phyloP scores from a whole-genome alignment of 2,329 filamentous ascomycete genomes.

The Colletotrichum sansevieriae region DNA sequence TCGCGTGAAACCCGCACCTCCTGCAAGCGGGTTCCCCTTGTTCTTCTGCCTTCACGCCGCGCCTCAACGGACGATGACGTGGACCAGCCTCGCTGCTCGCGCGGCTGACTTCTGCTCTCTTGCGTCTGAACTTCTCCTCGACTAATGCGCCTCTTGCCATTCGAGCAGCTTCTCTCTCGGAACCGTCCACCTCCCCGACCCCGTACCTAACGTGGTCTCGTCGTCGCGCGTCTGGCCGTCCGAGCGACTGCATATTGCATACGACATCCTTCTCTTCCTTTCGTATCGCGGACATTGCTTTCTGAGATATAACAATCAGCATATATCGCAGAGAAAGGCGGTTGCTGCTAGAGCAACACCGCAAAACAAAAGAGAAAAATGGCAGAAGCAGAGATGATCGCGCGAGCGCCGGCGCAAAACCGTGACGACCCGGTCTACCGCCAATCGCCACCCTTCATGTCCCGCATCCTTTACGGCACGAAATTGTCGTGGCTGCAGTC shows the following conservation, averaged over 20 bases:
- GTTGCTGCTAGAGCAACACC: neutral
- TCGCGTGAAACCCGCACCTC: conserved; percentile 51
- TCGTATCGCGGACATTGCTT: too few relatives aligned
- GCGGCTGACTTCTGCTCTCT: conserved; percentile 5
- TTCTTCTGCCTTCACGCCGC: neutral
- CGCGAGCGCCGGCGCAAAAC: neutral
- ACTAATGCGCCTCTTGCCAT: conserved; percentile 29
- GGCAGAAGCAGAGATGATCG: conserved; percentile 7
- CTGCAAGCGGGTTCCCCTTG: conserved; percentile 43
- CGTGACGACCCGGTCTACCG: neutral
- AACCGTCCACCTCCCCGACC: conserved; percentile 35
- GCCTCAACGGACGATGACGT: conserved; percentile 26
- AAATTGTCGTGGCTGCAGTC: conserved; percentile 36
- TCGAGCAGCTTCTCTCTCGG: conserved; percentile 40
- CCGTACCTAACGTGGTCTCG: conserved; percentile 21
- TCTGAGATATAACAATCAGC: too few relatives aligned
- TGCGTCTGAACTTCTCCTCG: conserved; percentile 13
- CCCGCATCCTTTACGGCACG: conserved; percentile 37
- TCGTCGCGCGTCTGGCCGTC: neutral
- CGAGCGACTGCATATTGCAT: neutral
- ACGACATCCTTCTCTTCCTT: neutral
- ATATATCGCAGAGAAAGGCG: neutral
- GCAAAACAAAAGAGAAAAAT: neutral
- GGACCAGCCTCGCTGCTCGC: conserved; percentile 7
- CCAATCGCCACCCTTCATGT: conserved; percentile 26